Conservation (phyloP, 345 rosid genomes). For the Moringa oleifera region DNA sequence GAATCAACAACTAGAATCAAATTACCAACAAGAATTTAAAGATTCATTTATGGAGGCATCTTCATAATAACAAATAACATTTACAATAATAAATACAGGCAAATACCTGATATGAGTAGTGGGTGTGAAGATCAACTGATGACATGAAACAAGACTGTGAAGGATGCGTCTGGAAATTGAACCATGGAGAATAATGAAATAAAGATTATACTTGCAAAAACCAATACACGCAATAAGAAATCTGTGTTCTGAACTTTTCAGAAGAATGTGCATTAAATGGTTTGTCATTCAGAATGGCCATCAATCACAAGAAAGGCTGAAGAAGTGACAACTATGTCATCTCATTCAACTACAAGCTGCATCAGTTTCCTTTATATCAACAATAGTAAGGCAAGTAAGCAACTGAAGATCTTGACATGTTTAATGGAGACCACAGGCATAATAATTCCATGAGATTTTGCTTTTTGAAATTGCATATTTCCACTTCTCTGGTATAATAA, state of each 20-base stretch:
- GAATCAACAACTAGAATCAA: not conserved
- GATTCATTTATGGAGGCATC: not conserved
- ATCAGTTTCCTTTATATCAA: too few relatives aligned
- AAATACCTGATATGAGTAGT: conserved; percentile 90
- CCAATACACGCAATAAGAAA: too few relatives aligned
- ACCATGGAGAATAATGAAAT: conserved; percentile 8
- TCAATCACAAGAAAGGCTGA: too few relatives aligned
- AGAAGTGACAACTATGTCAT: too few relatives aligned
- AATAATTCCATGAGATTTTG: too few relatives aligned
- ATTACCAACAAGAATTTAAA: not conserved
- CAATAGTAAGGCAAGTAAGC: too few relatives aligned
- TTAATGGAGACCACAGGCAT: too few relatives aligned
- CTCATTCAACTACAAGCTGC: too few relatives aligned
- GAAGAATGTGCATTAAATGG: conserved; percentile 5
- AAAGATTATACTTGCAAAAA: not conserved
- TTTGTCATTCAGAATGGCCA: too few relatives aligned
- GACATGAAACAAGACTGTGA: conserved; percentile 99
- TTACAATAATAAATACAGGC: conserved; percentile 11
- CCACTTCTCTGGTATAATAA: not conserved
- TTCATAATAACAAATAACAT: not conserved
- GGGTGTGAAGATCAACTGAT: conserved; percentile 94
- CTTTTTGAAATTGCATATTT: not conserved
- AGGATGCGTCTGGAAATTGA: conserved; percentile 83
- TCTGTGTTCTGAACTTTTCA: not conserved
- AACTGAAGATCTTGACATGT: too few relatives aligned